Evolutionary conservation across 139 green algal genomes (phyloP), one percentile per base, ranked within the genome.

Genomic region (Haematococcus lacustris): DNA sequence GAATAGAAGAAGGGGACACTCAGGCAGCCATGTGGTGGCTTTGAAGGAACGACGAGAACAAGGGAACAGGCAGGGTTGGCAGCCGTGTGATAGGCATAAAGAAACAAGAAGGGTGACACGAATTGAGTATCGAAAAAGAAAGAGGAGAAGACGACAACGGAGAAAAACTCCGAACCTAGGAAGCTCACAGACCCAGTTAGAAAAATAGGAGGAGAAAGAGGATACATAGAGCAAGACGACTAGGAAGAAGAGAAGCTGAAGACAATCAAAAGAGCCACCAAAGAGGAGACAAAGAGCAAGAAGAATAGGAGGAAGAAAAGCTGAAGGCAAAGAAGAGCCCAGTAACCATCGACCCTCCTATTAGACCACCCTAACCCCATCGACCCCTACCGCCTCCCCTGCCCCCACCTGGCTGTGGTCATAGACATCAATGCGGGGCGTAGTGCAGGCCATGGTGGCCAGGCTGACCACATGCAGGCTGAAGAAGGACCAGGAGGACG

Each of bases 401-500:
- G 4, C 33, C 2, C 37, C 3, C 60, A 69, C 63, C 13, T 51
- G 57, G 40, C 76, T 82, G 64, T 82, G 74, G 74, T 88, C 82
- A 50, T 79, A 81, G 1, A 80, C 71, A 28, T 88, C 82, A 25
- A 88, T 83, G 53, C 76, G 78, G 0, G 82, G 82, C 2, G 77
- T 79, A 26, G 37, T 51, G 21, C 40, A 17, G 35, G 21, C 32
- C 28, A 60, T 51, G n/a, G 66, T 61, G n/a, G 60, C 32, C 30
- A 68, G 30, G 17, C 33, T 68, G 30, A 47, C 17, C 5, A 68
- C 62, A 68, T 41, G 28, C 6, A 26, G 9, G 4, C 7, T 17
- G 28, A 66, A 66, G 25, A 66, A 38, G 17, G 26, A n/a, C 23
- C 6, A 77, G 53, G 68, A 68, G 64, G 77, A 70, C 0, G 68